Evolutionary conservation across 805 yeast genomes (phyloP).

Genomic region (Hanseniaspora hatyaiensis): DNA sequence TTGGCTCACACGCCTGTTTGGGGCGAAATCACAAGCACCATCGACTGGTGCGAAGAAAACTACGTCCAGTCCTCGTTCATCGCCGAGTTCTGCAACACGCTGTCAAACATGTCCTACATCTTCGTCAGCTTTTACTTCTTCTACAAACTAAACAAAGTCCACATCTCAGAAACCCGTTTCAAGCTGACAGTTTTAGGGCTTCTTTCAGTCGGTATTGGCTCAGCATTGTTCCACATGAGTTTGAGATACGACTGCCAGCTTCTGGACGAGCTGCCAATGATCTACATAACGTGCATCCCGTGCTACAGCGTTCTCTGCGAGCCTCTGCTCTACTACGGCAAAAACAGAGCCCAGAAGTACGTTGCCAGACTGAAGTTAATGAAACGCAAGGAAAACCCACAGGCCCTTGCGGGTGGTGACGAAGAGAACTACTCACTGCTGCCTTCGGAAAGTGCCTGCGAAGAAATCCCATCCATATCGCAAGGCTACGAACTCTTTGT

Average conservation of each 20-base stretch:
- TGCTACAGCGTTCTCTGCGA: slow-evolving; percentile 72
- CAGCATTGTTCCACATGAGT: slow-evolving; percentile 96
- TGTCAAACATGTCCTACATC: slow-evolving; percentile 55
- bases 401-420: too few species aligned
- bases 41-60: slow-evolving; percentile 98
- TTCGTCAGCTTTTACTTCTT: slow-evolving; percentile 54
- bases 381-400: too few species aligned
- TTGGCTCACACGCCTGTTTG: slow-evolving; percentile 41
- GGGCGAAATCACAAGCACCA: slow-evolving; percentile 85
- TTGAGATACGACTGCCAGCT: slow-evolving; percentile 77
- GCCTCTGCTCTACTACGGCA: slow-evolving; percentile 27
- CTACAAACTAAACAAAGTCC: slow-evolving; percentile 42
- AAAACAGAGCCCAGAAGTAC: neutral
- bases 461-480: neutral
- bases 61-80: slow-evolving; percentile 74
- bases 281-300: slow-evolving; percentile 93
- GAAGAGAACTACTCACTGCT: neutral
- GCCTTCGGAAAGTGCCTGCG: neutral
- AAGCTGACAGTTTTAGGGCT: slow-evolving; percentile 65
- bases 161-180: slow-evolving; percentile 48
- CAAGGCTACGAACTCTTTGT: slow-evolving; percentile 38
- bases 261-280: slow-evolving; percentile 94
- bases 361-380: too few species aligned
- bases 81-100: slow-evolving; percentile 82
- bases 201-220: slow-evolving; percentile 80